phyloP scores from a whole-genome alignment of 306 rosid genomes.

The Citrullus amarus region DNA sequence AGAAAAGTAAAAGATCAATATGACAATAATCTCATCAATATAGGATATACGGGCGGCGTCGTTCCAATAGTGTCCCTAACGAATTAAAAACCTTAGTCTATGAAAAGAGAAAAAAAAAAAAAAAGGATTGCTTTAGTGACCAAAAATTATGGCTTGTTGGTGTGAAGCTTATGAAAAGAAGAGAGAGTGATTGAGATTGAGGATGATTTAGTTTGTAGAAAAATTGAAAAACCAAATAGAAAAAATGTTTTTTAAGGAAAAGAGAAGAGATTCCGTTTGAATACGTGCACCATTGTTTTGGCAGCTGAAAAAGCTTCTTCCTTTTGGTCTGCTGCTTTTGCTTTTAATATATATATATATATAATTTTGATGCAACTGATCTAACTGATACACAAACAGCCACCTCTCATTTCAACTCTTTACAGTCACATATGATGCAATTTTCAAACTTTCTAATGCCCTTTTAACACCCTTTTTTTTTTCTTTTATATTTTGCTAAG shows the following conservation, averaged over 20 bases:
- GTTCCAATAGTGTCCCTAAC: too few species aligned
- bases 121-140: not conserved
- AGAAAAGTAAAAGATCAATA: too few species aligned
- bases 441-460: not conserved
- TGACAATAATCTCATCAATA: too few species aligned
- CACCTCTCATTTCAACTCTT: not conserved
- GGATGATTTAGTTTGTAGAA: not conserved
- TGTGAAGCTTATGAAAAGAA: too few species aligned
- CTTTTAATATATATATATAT: not conserved
- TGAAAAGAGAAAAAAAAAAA: not conserved
- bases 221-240: not conserved
- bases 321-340: constrained; percentile 2
- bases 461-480: not conserved
- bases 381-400: not conserved
- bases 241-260: not conserved
- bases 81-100: not conserved
- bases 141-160: not conserved
- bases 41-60: too few species aligned
- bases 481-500: not conserved
- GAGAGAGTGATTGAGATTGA: not conserved
- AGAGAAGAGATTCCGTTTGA: not conserved
- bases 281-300: not conserved
- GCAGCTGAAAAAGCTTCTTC: not conserved
- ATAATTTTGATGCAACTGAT: not conserved
- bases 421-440: constrained; percentile 3